These are phyloP conservation scores for Onygenales sp. DNA, from an alignment of 2,329 filamentous ascomycete genomes.

Conservation along the genomic window DNA sequence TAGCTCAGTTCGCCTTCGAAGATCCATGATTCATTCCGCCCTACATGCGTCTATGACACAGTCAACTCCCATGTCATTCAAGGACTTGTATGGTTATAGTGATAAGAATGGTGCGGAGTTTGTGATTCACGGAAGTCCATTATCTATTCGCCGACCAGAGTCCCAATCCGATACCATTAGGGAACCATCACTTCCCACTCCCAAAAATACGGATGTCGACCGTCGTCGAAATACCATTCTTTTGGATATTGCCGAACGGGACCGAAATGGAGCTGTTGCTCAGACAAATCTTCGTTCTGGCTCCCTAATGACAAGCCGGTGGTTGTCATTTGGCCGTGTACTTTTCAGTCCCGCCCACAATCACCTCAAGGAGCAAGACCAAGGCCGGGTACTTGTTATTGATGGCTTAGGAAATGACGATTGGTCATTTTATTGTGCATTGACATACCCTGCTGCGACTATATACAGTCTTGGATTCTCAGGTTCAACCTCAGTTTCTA, in stretches of 20 bases:
- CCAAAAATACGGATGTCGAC: conserved; percentile 18
- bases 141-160: conserved; percentile 13
- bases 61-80: conserved; percentile 44
- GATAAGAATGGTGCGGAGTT: conserved; percentile 16
- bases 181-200: not conserved
- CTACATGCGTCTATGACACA: conserved; percentile 40
- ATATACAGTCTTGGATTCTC: conserved; percentile 35
- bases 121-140: conserved; percentile 13
- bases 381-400: conserved; percentile 38
- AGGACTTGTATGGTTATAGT: conserved; percentile 41
- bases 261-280: conserved; percentile 30
- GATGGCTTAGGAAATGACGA: conserved; percentile 44
- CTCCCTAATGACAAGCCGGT: conserved; percentile 42
- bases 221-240: conserved; percentile 24
- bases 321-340: conserved; percentile 42
- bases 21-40: conserved; percentile 43
- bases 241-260: conserved; percentile 33
- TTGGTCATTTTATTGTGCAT: conserved; percentile 43
- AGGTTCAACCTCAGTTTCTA: conserved; percentile 21
- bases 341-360: conserved; percentile 42
- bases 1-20: conserved; percentile 35
- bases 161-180: conserved; percentile 16
- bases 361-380: conserved; percentile 30
- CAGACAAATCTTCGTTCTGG: conserved; percentile 40
- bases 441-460: conserved; percentile 37